Percentiles rank a stretch among this genome's conserved stretches.
These are phyloP conservation scores for Platismatia glauca DNA, from an alignment of 495 filamentous ascomycete species.

Conservation along the genomic window DNA sequence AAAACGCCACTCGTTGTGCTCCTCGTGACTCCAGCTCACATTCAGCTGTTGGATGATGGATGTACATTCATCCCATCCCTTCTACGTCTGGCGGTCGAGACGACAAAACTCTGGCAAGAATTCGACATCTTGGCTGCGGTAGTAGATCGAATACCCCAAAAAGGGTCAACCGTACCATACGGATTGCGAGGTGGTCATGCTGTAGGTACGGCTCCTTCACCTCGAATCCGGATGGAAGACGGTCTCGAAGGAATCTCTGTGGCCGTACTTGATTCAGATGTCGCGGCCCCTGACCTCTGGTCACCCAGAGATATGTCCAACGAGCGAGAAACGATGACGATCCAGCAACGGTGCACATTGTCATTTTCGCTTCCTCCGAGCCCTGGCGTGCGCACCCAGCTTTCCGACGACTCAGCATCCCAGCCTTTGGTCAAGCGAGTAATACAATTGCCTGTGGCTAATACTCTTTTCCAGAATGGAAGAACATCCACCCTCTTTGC, in stretches of 20 bases:
- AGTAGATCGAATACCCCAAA: conserved; percentile 20
- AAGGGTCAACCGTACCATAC: neutral
- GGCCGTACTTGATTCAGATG: conserved; percentile 15
- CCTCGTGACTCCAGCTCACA: conserved; percentile 20
- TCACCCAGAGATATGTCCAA: neutral
- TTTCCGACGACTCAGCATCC: neutral
- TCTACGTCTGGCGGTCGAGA: conserved; percentile 7
- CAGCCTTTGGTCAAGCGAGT: conserved; percentile 3
- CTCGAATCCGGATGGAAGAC: neutral
- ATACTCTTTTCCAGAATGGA: conserved; percentile 69
- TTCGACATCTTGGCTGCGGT: conserved; percentile 23
- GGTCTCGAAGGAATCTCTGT: conserved; percentile 22
- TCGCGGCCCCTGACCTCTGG: conserved; percentile 22
- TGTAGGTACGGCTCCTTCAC: neutral
- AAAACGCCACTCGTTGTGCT: conserved; percentile 20
- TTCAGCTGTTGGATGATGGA: conserved; percentile 15
- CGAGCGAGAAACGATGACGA: conserved; percentile 11
- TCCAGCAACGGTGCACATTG: conserved; percentile 17
- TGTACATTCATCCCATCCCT: conserved; percentile 15
- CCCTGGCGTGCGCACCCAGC: neutral
- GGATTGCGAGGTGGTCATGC: neutral
- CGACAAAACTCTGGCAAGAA: conserved; percentile 4
- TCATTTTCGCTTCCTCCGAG: conserved; percentile 9
- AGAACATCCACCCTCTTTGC: conserved; percentile 50
- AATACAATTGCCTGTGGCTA: conserved; percentile 53